Percentiles rank a stretch among this genome's conserved stretches.
Conservation (phyloP, 305 asterid genomes). For the Plantago lanceolata region DNA sequence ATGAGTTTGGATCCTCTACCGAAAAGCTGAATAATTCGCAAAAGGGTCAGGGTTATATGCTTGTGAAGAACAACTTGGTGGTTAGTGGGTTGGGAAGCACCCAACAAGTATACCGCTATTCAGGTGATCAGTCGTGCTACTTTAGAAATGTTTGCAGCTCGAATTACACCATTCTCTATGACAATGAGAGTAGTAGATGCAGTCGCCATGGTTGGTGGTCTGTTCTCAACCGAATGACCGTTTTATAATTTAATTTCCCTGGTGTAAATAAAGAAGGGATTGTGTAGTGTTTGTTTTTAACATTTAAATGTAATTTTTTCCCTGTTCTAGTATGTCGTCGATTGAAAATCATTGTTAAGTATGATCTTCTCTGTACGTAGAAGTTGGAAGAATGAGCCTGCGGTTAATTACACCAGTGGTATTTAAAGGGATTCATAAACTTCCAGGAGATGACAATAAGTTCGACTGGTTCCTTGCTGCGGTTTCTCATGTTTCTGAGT, state of each 20-base stretch:
- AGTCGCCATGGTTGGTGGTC: conserved; percentile 21
- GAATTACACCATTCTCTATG: conserved; percentile 59
- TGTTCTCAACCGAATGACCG: conserved; percentile 5
- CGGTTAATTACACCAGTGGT: no score
- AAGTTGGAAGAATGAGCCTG: no score
- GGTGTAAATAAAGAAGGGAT: neutral
- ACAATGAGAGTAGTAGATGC: conserved; percentile 46
- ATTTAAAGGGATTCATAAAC: no score
- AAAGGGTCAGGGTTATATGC: conserved; percentile 47
- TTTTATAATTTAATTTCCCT: neutral
- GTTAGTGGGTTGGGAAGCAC: conserved; percentile 62
- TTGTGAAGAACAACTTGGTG: conserved; percentile 50
- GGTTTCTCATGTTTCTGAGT: no score
- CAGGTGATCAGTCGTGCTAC: conserved; percentile 44
- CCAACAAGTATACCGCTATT: conserved; percentile 43
- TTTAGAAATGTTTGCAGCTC: conserved; percentile 65
- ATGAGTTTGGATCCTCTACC: conserved; percentile 27
- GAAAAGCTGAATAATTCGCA: conserved; percentile 50
- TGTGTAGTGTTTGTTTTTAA: neutral
- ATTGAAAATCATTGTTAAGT: no score
- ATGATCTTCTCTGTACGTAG: no score
- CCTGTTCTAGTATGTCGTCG: no score
- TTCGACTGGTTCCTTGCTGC: no score
- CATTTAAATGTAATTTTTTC: neutral
- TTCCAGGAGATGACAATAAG: no score